Base-by-base conservation (phyloP, 495 filamentous ascomycete genomes). In the Hyaloscypha variabilis region DNA sequence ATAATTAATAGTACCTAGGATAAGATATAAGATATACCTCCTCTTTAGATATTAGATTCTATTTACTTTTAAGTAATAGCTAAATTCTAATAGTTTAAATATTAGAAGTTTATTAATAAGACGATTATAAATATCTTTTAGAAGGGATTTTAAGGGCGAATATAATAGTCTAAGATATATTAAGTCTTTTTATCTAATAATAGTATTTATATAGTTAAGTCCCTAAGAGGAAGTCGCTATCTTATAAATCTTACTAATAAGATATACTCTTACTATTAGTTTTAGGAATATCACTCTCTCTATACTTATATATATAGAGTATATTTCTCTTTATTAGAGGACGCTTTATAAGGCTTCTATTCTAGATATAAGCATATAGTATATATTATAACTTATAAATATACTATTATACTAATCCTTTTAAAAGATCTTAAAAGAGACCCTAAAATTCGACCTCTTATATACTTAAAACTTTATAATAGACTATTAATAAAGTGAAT, bases 401-500 rank as follows among this genome's bases (percentile, higher is more conserved):
- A 57, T 19, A 17, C 54, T 2, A 17, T 57, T 8, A 0, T 10
- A 26, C 54, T 24, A 26, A 57, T 57, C 26, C 28, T 6, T 14
- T 8, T 57, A 6, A 24, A 57, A 2, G 54, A 57, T 31, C 26
- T 57, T 1, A 24, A 1, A 57, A 5, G 25, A 1, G 3, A 60
- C 3, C 8, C 1, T 3, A 52, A 52, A 14, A 25, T 60, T 6
- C 36, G 42, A 8, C 57, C 57, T 19, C 3, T 21, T 60, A 60
- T 60, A 6, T 14, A 39, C 31, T 30, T 26, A 30, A 60, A 60
- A 21, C 57, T 39, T 6, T 26, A 26, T 60, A n/a, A 30, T 30
- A 26, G 57, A 39, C 57, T 30, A 39, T 17, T 6, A 23, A 60
- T 21, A 60, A 46, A 46, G 57, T 21, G 57, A 60, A 60, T 42